phyloP scores from a whole-genome alignment of 2,329 filamentous ascomycete species.

The Diaporthe humulicola region DNA sequence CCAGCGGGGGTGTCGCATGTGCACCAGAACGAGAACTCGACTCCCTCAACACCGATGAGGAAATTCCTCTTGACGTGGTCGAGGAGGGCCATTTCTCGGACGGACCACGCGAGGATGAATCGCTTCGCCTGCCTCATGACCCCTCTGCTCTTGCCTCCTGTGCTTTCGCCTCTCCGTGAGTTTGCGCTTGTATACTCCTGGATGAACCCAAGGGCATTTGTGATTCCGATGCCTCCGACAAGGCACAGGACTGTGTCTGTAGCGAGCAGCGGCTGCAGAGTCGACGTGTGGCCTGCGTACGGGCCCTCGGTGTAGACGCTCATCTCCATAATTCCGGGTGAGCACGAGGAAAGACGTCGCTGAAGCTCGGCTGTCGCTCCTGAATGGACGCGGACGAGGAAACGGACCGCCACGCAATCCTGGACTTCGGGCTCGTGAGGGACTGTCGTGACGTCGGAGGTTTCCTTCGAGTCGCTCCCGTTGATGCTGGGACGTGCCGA shows the following conservation, averaged over 20 bases:
- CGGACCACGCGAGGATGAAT: slow-evolving; percentile 17
- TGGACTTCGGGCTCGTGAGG: slow-evolving; percentile 5
- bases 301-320: slow-evolving; percentile 21
- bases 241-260: background rate
- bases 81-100: slow-evolving; percentile 4
- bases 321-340: slow-evolving; percentile 12
- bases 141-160: background rate
- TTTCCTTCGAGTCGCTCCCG: background rate
- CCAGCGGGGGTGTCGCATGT: background rate
- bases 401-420: slow-evolving; percentile 15
- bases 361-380: background rate
- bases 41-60: background rate
- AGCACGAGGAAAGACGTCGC: background rate
- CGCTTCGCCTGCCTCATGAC: slow-evolving; percentile 7
- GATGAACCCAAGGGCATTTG: background rate
- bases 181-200: background rate
- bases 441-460: background rate
- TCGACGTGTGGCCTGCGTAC: slow-evolving; percentile 6
- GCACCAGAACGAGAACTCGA: slow-evolving; percentile 15
- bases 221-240: background rate
- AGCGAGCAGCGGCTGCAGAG: background rate
- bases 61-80: background rate
- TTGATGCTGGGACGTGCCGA: background rate
- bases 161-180: background rate
- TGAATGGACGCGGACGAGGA: slow-evolving; percentile 10